Evolutionary conservation across 192 early-diverging fungal genomes (phyloP), one percentile per base, ranked within the genome.

Genomic region (Coemansia reversa): DNA sequence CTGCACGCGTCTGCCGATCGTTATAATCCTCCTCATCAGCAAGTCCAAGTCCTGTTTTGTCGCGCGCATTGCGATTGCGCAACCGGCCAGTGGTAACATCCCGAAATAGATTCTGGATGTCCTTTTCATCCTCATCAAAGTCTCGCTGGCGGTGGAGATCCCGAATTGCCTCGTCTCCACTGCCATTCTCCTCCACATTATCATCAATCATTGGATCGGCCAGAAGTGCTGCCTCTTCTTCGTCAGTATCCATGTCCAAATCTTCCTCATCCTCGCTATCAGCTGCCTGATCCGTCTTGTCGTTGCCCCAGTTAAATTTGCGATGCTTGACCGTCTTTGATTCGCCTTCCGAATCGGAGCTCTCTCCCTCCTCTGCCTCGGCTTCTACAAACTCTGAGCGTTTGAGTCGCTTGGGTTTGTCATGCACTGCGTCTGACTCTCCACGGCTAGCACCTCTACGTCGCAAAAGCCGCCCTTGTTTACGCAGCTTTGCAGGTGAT

Each of bases 321-420:
- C 74, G 62, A 18, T 51, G 48, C 64, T 28, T 39, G 4, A 35
- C 33, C 25, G 19, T 32, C 33, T 23, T 63, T 25, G 57, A 54
- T 5, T 73, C 68, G 28, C 11, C 49, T n/a, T 67, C 69, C 5
- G 69, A 71, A 20, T 76, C 76, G 3, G 69, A 70, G 64, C 73
- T 76, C 35, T 69, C 67, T 55, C 75, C 75, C 16, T 74, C 74
- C 32, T 83, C 76, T 0, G 82, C 82, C 45, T 83, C 82, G 51
- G 70, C 76, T 20, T 76, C 82, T 1, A 83, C 57, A 69, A 83
- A 83, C 49, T 75, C 76, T 5, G 82, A 75, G 12, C 64, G 68
- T 51, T 51, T 58, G 32, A 47, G 33, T 12, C 61, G 60, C 55
- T 35, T 63, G 19, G 24, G 1, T 29, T 42, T 63, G 14, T 16